Evolutionary conservation across 768 basidiomycete species (phyloP).

Genomic region (Rhizopogon rudus): DNA sequence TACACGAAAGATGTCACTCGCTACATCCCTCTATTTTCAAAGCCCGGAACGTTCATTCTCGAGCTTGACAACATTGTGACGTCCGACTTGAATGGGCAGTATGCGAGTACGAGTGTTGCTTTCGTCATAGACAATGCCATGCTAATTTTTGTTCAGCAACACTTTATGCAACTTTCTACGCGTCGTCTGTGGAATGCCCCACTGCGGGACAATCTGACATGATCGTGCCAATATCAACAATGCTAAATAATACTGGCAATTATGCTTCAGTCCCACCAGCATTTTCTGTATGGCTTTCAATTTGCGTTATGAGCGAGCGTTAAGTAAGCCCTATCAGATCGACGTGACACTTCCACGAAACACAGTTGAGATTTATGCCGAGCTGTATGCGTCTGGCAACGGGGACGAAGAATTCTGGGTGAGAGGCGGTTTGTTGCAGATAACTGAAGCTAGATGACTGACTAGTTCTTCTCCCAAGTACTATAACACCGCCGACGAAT

Average conservation of each 20-base stretch:
- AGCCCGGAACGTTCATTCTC: slow-evolving; percentile 64
- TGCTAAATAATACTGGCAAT: slow-evolving; percentile 58
- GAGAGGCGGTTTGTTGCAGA: slow-evolving; percentile 8
- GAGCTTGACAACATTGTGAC: slow-evolving; percentile 69
- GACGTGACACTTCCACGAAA: slow-evolving; percentile 69
- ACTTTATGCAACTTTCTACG: slow-evolving; percentile 68
- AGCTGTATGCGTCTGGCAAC: slow-evolving; percentile 68
- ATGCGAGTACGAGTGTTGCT: slow-evolving; percentile 47
- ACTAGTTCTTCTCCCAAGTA: slow-evolving; percentile 40
- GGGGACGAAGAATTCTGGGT: slow-evolving; percentile 78
- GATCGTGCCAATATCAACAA: slow-evolving; percentile 67
- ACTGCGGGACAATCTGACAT: slow-evolving; percentile 55
- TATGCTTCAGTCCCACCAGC: slow-evolving; percentile 72
- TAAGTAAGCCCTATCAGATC: slow-evolving; percentile 32
- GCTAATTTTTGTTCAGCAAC: slow-evolving; percentile 39
- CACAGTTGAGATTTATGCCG: slow-evolving; percentile 60
- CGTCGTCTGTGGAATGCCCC: slow-evolving; percentile 50
- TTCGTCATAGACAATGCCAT: background rate
- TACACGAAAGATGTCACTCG: slow-evolving; percentile 71
- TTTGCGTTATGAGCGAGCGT: background rate
- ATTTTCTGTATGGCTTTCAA: slow-evolving; percentile 48
- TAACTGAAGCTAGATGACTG: background rate
- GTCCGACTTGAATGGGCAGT: slow-evolving; percentile 55
- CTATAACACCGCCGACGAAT: slow-evolving; percentile 59
- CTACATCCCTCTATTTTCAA: slow-evolving; percentile 65